These are phyloP conservation scores for Nannizziopsis arthrosporioides DNA, from an alignment of 2,329 filamentous ascomycete species.

Conservation along the genomic window DNA sequence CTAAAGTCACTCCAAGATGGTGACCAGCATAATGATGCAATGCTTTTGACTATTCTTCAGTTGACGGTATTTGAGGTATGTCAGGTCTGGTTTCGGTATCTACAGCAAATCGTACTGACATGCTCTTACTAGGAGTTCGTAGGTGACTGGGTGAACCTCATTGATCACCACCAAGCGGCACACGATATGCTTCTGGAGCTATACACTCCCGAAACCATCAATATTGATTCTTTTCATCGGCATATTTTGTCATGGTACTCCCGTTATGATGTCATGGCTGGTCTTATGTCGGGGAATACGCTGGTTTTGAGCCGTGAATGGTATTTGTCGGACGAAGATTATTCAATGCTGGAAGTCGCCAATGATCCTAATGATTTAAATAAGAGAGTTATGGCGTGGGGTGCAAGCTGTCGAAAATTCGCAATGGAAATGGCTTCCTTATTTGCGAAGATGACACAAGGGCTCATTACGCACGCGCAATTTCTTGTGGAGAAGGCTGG, in stretches of 20 bases:
- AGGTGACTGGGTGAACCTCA: conserved; percentile 88
- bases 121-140: conserved; percentile 60
- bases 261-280: conserved; percentile 75
- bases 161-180: conserved; percentile 85
- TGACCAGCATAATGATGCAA: conserved; percentile 60
- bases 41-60: conserved; percentile 76
- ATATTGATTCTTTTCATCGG: conserved; percentile 57
- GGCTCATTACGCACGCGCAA: conserved; percentile 51
- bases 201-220: conserved; percentile 63
- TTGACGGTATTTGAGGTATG: conserved; percentile 84
- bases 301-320: conserved; percentile 65
- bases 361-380: conserved; percentile 51
- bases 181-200: conserved; percentile 66
- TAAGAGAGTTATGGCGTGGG: conserved; percentile 56
- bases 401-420: conserved; percentile 57
- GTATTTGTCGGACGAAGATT: conserved; percentile 56
- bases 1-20: conserved; percentile 58
- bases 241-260: conserved; percentile 80
- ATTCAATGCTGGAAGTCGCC: conserved; percentile 48
- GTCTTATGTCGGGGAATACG: conserved; percentile 68
- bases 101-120: conserved; percentile 12
- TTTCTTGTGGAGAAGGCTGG: conserved; percentile 52
- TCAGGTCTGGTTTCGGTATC: neutral
- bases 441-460: conserved; percentile 56
- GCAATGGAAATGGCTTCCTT: conserved; percentile 70